Percentiles rank a stretch among this genome's conserved stretches.
Conservation (phyloP, 768 basidiomycete species). For the Zangia roseola region DNA sequence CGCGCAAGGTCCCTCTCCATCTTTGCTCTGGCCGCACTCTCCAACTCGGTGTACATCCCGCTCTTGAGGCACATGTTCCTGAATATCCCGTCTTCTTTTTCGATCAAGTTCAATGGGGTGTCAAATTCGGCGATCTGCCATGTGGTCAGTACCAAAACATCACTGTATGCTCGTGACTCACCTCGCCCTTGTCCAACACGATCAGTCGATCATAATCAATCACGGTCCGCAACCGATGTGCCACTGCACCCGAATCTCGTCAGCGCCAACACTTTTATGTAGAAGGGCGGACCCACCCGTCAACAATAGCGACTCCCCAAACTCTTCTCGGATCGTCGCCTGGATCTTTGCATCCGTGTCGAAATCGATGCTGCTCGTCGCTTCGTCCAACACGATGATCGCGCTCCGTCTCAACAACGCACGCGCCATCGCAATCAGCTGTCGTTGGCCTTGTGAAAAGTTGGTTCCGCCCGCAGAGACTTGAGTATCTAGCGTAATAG, state of each 20-base stretch:
- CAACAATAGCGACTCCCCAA: constrained; percentile 68
- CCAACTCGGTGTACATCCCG: constrained; percentile 60
- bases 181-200: constrained; percentile 58
- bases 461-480: constrained; percentile 86
- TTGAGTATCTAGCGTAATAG: constrained; percentile 68
- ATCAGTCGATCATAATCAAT: constrained; percentile 81
- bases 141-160: neutral
- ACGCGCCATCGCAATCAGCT: constrained; percentile 84
- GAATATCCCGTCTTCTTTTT: constrained; percentile 63
- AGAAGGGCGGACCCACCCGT: constrained; percentile 50
- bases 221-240: constrained; percentile 73
- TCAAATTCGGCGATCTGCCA: constrained; percentile 61
- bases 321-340: constrained; percentile 82
- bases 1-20: constrained; percentile 16
- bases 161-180: constrained; percentile 1
- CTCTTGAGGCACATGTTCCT: constrained; percentile 70
- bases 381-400: constrained; percentile 79
- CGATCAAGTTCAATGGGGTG: constrained; percentile 67
- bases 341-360: constrained; percentile 91
- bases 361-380: constrained; percentile 85
- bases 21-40: constrained; percentile 51
- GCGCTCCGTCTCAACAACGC: constrained; percentile 70
- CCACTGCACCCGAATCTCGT: constrained; percentile 37
- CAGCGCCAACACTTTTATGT: neutral
- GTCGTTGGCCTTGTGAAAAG: constrained; percentile 91